phyloP scores from a whole-genome alignment of 345 rosid genomes.

The Turnera subulata region DNA sequence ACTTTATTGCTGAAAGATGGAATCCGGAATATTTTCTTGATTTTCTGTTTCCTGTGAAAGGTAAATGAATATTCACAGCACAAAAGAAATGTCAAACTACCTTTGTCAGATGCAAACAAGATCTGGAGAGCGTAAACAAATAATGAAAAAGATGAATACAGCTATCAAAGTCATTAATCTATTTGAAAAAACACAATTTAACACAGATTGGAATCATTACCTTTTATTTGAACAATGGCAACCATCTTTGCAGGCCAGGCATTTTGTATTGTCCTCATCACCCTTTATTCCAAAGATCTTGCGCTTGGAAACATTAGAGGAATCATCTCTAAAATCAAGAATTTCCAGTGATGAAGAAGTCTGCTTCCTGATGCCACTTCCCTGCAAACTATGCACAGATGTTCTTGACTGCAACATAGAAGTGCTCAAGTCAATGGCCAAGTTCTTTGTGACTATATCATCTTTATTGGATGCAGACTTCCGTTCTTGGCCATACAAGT shows the following conservation, averaged over 20 bases:
- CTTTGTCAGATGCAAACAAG: too few species aligned
- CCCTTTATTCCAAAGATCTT: slow-evolving; percentile 6
- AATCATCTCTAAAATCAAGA: slow-evolving; percentile 11
- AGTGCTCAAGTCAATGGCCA: too few species aligned
- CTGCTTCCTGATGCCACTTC: not conserved
- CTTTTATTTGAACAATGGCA: slow-evolving; percentile 31
- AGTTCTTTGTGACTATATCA: too few species aligned
- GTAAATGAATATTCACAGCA: not conserved
- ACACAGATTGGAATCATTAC: slow-evolving; percentile 4
- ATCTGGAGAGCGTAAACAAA: too few species aligned
- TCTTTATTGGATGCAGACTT: not conserved
- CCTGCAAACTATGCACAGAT: not conserved
- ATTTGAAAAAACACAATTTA: too few species aligned
- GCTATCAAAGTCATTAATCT: too few species aligned
- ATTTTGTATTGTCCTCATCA: slow-evolving; percentile 9
- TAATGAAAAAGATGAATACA: too few species aligned
- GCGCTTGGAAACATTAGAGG: slow-evolving; percentile 8
- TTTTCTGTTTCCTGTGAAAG: slow-evolving; percentile 21
- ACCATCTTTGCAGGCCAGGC: slow-evolving; percentile 24
- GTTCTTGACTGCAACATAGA: slow-evolving; percentile 6
- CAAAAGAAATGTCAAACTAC: too few species aligned
- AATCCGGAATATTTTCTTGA: slow-evolving; percentile 28
- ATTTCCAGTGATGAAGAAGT: slow-evolving; percentile 19
- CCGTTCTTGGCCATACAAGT: not conserved
- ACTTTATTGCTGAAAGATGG: slow-evolving; percentile 26